Evolutionary conservation across 1,284 basidiomycete genomes (phyloP).

Genomic region (Malassezia brasiliensis): DNA sequence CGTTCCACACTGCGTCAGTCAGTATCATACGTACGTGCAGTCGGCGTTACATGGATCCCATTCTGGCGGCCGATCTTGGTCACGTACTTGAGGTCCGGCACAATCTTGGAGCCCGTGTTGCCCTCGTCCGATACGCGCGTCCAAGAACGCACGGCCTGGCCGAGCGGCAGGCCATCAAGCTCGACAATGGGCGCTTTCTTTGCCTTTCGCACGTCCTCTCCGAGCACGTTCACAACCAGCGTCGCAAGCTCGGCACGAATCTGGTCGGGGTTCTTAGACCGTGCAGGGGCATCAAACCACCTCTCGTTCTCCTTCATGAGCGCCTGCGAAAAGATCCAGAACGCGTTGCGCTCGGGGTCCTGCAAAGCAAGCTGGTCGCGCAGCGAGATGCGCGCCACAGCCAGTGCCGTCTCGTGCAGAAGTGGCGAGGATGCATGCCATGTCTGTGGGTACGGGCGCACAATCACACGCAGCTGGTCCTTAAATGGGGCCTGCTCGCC

Average conservation of each 20-base stretch:
- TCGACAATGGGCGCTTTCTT: slow-evolving; percentile 47
- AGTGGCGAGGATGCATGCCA: slow-evolving; percentile 57
- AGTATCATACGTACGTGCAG: slow-evolving; percentile 51
- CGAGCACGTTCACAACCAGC: slow-evolving; percentile 54
- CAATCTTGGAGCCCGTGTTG: slow-evolving; percentile 67
- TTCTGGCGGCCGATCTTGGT: slow-evolving; percentile 84
- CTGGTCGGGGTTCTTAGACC: slow-evolving; percentile 62
- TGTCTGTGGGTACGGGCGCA: slow-evolving; percentile 67
- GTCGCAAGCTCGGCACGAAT: slow-evolving; percentile 64
- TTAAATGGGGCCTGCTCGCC: slow-evolving; percentile 52
- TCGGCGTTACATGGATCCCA: slow-evolving; percentile 81
- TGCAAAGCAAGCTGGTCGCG: slow-evolving; percentile 12
- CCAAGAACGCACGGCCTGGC: slow-evolving; percentile 56
- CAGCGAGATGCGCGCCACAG: slow-evolving; percentile 56
- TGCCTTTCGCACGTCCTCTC: slow-evolving; percentile 48
- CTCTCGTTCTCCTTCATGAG: slow-evolving; percentile 66
- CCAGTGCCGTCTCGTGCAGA: slow-evolving; percentile 70
- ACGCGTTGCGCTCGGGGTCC: slow-evolving; percentile 25
- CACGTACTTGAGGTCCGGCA: slow-evolving; percentile 75
- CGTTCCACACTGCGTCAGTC: slow-evolving; percentile 48
- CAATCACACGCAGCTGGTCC: slow-evolving; percentile 67
- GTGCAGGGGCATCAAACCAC: slow-evolving; percentile 68
- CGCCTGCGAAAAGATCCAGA: slow-evolving; percentile 50
- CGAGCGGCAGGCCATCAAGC: slow-evolving; percentile 46
- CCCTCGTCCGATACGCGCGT: slow-evolving; percentile 58